Evolutionary conservation across 768 basidiomycete species (phyloP).

Genomic region (Clitopilus hobsonii): DNA sequence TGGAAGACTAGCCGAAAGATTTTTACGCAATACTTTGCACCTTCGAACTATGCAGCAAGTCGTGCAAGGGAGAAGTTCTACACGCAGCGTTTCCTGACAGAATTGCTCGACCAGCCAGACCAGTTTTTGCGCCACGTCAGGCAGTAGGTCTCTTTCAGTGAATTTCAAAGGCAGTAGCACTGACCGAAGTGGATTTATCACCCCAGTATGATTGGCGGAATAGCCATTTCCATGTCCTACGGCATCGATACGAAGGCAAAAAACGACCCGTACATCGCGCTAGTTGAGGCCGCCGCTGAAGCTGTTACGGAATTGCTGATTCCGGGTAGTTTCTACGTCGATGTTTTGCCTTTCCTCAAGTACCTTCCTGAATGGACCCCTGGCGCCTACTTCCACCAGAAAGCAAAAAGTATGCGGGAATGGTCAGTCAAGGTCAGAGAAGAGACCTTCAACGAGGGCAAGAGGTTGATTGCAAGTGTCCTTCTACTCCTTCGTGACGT

Average conservation of each 20-base stretch:
- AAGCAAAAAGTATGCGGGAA: background rate
- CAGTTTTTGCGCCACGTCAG: conserved; percentile 1
- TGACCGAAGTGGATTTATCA: too few species aligned
- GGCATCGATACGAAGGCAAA: background rate
- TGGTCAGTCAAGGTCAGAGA: background rate
- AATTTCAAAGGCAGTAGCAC: too few species aligned
- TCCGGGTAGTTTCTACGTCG: background rate
- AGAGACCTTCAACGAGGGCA: background rate
- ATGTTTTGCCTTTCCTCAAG: background rate
- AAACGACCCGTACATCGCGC: background rate
- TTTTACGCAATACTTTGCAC: conserved; percentile 39
- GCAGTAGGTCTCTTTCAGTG: background rate
- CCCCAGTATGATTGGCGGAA: background rate
- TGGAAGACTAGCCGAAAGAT: conserved; percentile 27
- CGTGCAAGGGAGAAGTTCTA: conserved; percentile 40
- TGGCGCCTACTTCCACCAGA: background rate
- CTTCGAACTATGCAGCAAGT: conserved; percentile 36
- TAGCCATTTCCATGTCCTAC: background rate
- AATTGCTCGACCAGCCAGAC: conserved; percentile 13
- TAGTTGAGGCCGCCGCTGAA: background rate
- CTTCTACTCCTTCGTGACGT: background rate
- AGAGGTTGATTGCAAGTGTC: background rate
- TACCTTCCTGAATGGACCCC: background rate
- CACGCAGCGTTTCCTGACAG: conserved; percentile 35
- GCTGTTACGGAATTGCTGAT: background rate